phyloP scores from a whole-genome alignment of 371 early-diverging fungal genomes.

The Zychaea mexicana region DNA sequence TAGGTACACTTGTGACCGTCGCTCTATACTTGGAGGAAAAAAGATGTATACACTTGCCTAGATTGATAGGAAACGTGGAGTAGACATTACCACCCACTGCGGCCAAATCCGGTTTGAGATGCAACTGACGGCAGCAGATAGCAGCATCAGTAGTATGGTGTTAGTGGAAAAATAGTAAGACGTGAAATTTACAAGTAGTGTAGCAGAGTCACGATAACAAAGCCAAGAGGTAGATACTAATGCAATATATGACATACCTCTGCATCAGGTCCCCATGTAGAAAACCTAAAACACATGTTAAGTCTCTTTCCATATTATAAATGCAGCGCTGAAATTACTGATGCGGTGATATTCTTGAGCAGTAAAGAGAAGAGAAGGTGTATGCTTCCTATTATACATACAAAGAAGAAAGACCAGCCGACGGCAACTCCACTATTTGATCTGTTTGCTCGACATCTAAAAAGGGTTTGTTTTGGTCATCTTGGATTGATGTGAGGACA shows the following conservation, averaged over 20 bases:
- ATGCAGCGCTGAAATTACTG: too few species aligned
- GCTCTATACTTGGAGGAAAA: too few species aligned
- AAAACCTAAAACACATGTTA: constrained; percentile 22
- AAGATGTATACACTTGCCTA: constrained; percentile 1
- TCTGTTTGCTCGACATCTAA: background rate
- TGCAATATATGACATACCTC: constrained; percentile 9
- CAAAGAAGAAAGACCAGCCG: background rate
- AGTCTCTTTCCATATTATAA: too few species aligned
- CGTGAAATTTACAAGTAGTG: too few species aligned
- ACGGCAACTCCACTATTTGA: background rate
- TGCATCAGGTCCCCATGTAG: constrained; percentile 25
- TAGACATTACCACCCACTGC: constrained; percentile 17
- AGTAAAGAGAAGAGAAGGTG: too few species aligned
- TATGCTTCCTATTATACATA: too few species aligned
- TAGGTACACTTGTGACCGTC: too few species aligned
- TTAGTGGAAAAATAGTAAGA: too few species aligned
- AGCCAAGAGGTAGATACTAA: too few species aligned
- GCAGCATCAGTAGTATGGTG: too few species aligned
- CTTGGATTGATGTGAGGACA: background rate
- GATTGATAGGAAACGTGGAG: constrained; percentile 18
- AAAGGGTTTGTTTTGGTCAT: background rate
- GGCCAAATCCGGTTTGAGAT: constrained; percentile 23
- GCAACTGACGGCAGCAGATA: constrained; percentile 5
- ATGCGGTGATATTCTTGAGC: too few species aligned
- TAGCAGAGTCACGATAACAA: too few species aligned